Evolutionary conservation across 2,329 filamentous ascomycete genomes (phyloP).

Genomic region (Alternaria incomplexa): DNA sequence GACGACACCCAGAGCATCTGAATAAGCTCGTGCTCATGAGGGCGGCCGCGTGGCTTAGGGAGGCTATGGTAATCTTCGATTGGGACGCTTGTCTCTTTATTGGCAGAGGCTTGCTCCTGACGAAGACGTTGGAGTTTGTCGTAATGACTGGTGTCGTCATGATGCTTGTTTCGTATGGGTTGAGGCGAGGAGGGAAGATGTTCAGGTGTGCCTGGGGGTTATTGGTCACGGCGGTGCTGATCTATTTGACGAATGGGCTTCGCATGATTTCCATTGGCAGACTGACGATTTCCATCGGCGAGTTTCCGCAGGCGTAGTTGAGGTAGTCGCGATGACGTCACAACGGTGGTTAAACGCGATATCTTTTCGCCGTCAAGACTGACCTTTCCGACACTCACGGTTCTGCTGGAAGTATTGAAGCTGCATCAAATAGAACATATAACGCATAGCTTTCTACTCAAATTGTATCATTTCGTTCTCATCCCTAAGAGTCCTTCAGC

Average conservation of each 20-base stretch:
- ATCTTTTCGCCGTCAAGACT: neutral
- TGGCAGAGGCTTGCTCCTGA: fast-evolving
- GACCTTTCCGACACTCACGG: neutral
- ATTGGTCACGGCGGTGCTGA: neutral
- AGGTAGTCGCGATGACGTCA: neutral
- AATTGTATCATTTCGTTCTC: neutral
- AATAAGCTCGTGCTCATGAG: neutral
- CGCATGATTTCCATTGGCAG: neutral
- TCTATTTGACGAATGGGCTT: neutral
- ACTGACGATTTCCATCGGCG: neutral
- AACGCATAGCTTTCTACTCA: neutral
- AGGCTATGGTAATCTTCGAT: neutral
- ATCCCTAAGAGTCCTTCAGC: neutral
- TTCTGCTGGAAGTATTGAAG: neutral
- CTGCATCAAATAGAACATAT: neutral
- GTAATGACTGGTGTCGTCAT: neutral
- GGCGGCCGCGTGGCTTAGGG: neutral
- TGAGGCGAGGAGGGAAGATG: neutral
- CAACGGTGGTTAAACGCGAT: neutral
- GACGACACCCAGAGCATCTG: neutral
- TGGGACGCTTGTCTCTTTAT: neutral
- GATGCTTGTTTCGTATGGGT: neutral
- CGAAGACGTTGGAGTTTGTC: neutral
- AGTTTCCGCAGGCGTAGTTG: neutral
- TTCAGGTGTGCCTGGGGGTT: neutral